A percentile compares a stretch with the other conserved stretches of the same genome.
These are phyloP conservation scores for Stylosanthes scabra DNA, from an alignment of 331 rosid species.

Conservation along the genomic window DNA sequence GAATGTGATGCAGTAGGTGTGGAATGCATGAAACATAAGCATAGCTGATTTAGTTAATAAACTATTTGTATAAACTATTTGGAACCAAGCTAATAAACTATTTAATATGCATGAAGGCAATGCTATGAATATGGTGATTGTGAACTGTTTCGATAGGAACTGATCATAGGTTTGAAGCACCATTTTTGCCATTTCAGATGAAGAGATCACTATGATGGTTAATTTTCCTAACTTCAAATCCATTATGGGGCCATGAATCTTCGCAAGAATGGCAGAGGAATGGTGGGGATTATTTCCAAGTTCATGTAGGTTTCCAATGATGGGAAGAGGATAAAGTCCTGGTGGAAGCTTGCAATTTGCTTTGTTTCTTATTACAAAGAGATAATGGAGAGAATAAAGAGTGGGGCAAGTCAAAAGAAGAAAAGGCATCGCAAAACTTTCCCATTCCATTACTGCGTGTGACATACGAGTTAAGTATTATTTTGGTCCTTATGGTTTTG, in stretches of 20 bases:
- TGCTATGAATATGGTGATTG: conserved; percentile 29
- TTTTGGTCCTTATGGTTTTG: no score
- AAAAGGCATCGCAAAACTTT: neutral
- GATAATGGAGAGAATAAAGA: neutral
- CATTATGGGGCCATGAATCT: conserved; percentile 39
- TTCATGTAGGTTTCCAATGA: conserved; percentile 28
- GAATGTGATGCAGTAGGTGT: no score
- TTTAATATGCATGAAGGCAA: conserved; percentile 28
- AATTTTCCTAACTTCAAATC: conserved; percentile 24
- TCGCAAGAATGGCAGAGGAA: conserved; percentile 6
- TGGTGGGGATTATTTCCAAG: conserved; percentile 38
- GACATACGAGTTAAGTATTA: no score
- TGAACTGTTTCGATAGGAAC: conserved; percentile 19
- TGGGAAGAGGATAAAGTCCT: conserved; percentile 32
- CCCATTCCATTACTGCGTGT: neutral
- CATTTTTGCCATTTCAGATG: conserved; percentile 27
- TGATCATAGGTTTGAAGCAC: conserved; percentile 26
- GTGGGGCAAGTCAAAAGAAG: no score
- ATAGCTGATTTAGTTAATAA: no score
- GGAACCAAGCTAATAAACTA: no score
- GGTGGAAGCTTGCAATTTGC: conserved; percentile 33
- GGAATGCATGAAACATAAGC: no score
- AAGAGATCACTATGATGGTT: conserved; percentile 31
- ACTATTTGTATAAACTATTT: no score
- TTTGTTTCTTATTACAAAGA: neutral